A percentile compares a stretch with the other conserved stretches of the same genome.
Evolutionary conservation across 768 basidiomycete species (phyloP).

Genomic region (Crassisporium funariophilum): DNA sequence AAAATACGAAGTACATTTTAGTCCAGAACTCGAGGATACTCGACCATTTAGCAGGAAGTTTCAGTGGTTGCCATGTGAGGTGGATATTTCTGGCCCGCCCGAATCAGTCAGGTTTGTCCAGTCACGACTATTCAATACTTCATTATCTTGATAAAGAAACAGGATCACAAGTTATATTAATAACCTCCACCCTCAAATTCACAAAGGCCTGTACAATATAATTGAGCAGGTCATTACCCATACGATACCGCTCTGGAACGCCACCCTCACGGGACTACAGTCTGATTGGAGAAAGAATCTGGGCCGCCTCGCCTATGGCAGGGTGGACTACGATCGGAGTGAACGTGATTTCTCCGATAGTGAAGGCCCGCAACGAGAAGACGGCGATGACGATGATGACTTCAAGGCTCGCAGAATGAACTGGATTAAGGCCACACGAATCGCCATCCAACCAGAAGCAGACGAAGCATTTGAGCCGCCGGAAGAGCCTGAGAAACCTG

Average conservation of each 20-base stretch:
- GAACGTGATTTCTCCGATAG: slow-evolving; percentile 8
- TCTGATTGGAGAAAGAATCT: not conserved
- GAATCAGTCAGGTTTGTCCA: too few relatives aligned
- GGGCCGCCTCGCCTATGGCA: slow-evolving; percentile 20
- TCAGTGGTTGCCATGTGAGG: slow-evolving; percentile 33
- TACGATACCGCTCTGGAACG: slow-evolving; percentile 37
- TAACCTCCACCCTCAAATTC: slow-evolving; percentile 36
- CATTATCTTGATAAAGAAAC: too few relatives aligned
- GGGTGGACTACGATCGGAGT: slow-evolving; percentile 19
- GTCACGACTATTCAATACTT: slow-evolving; percentile 15
- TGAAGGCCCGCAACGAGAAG: slow-evolving; percentile 19
- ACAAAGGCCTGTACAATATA: slow-evolving; percentile 25
- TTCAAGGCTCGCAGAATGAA: slow-evolving; percentile 14
- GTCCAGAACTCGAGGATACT: too few relatives aligned
- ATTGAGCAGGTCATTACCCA: slow-evolving; percentile 27
- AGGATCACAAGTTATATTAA: slow-evolving; percentile 45
- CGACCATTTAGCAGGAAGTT: slow-evolving; percentile 29
- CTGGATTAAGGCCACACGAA: slow-evolving; percentile 13
- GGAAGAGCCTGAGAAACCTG: not conserved
- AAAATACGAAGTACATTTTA: too few relatives aligned
- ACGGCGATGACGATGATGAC: slow-evolving; percentile 19
- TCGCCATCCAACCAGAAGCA: slow-evolving; percentile 24
- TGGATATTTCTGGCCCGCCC: slow-evolving; percentile 29
- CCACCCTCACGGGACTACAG: slow-evolving; percentile 12
- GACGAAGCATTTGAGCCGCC: slow-evolving; percentile 11